A percentile compares a stretch with the other conserved stretches of the same genome.
Conservation (phyloP, 2,329 filamentous ascomycete genomes). For the Pezicula carpinea region DNA sequence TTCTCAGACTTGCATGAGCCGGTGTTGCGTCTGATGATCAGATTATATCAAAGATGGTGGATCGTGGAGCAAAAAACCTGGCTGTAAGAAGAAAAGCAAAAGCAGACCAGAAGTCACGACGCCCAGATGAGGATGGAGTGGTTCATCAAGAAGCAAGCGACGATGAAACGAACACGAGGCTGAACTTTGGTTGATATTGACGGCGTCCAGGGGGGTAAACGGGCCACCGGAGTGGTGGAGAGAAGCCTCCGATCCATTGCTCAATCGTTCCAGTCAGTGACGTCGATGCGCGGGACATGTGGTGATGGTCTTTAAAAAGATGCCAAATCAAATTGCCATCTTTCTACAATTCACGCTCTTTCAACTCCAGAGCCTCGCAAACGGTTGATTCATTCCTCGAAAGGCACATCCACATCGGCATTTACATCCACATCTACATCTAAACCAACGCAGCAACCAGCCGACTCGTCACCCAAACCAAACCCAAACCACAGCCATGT, state of each 20-base stretch:
- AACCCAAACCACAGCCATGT: constrained; percentile 17
- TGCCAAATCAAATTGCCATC: background rate
- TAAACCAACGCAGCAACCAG: too few species aligned
- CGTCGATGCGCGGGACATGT: background rate
- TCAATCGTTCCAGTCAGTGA: background rate
- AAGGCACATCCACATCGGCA: background rate
- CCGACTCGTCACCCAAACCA: background rate
- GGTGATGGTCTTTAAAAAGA: background rate
- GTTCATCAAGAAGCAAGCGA: too few species aligned
- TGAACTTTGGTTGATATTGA: background rate
- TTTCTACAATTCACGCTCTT: background rate
- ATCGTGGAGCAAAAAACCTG: too few species aligned
- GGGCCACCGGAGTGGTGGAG: background rate
- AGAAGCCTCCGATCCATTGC: background rate
- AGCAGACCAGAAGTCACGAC: too few species aligned
- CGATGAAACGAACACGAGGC: background rate
- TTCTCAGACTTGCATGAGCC: too few species aligned
- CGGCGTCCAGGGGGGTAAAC: background rate
- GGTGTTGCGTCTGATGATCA: too few species aligned
- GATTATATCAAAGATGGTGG: too few species aligned
- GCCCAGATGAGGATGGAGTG: too few species aligned
- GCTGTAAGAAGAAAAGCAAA: too few species aligned
- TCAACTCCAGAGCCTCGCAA: background rate
- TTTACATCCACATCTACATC: background rate
- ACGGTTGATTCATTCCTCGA: background rate